A percentile compares a stretch with the other conserved stretches of the same genome.
These are phyloP conservation scores for Phellopilus nigrolimitatus DNA, from an alignment of 1,284 basidiomycete species.

Conservation along the genomic window DNA sequence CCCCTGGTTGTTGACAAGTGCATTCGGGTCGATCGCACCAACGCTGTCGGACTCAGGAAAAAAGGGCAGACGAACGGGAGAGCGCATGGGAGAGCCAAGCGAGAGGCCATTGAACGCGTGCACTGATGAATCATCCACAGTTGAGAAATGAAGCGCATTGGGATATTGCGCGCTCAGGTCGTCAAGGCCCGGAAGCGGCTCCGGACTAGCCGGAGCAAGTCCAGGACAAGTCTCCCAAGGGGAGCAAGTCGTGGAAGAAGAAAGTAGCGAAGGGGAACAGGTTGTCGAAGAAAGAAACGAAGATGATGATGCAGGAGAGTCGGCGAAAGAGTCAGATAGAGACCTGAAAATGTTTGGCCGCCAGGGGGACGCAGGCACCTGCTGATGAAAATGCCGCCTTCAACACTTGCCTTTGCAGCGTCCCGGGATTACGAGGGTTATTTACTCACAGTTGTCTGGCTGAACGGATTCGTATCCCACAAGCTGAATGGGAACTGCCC, in stretches of 20 bases:
- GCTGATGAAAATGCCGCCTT: not conserved
- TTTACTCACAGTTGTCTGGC: slow-evolving; percentile 6
- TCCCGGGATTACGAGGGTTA: not conserved
- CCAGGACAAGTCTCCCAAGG: slow-evolving; percentile 21
- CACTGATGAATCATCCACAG: not conserved
- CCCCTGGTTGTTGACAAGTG: slow-evolving; percentile 1
- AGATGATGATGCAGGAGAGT: slow-evolving; percentile 18
- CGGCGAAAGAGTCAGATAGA: slow-evolving; percentile 13
- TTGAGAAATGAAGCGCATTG: not conserved
- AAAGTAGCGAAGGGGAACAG: slow-evolving; percentile 6
- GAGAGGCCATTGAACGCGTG: slow-evolving; percentile 6
- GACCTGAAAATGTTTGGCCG: slow-evolving; percentile 10
- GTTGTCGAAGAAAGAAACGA: slow-evolving; percentile 15
- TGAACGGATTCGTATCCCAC: slow-evolving; percentile 12
- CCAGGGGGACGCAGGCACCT: slow-evolving; percentile 12
- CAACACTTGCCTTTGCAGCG: not conserved
- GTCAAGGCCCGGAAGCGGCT: slow-evolving; percentile 11
- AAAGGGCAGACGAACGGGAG: slow-evolving; percentile 10
- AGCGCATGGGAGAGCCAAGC: slow-evolving; percentile 5
- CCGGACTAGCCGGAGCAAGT: slow-evolving; percentile 16
- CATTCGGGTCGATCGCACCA: slow-evolving; percentile 5
- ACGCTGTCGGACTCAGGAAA: not conserved
- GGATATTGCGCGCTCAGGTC: slow-evolving; percentile 5
- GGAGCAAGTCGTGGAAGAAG: slow-evolving; percentile 18
- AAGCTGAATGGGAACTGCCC: slow-evolving; percentile 10